These are phyloP conservation scores for Colletotrichum orbiculare DNA, from an alignment of 2,329 filamentous ascomycete species.

Conservation along the genomic window DNA sequence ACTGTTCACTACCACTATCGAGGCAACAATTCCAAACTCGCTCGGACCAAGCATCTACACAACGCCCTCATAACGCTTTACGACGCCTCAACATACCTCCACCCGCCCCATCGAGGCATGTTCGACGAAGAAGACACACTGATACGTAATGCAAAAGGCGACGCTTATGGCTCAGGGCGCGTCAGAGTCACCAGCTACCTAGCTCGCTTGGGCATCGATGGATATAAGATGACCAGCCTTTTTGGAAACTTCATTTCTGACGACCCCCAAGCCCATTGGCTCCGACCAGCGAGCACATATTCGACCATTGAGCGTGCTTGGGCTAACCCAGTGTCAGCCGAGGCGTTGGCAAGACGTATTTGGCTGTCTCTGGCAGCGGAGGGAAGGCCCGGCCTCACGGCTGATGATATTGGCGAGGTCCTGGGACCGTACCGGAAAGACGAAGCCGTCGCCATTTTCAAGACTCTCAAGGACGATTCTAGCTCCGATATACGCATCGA, in stretches of 20 bases:
- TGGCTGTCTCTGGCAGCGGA: constrained; percentile 44
- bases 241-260: constrained; percentile 43
- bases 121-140: constrained; percentile 41
- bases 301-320: constrained; percentile 42
- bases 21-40: constrained; percentile 36
- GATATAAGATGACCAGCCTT: constrained; percentile 40
- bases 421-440: constrained; percentile 41
- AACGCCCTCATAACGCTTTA: constrained; percentile 43
- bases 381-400: constrained; percentile 38
- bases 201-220: constrained; percentile 41
- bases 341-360: constrained; percentile 42
- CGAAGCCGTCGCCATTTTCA: constrained; percentile 40
- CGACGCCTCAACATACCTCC: constrained; percentile 41
- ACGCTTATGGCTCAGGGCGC: constrained; percentile 39
- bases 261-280: constrained; percentile 41
- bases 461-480: constrained; percentile 37
- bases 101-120: constrained; percentile 37
- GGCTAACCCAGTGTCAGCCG: constrained; percentile 41
- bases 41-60: constrained; percentile 40
- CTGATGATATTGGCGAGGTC: constrained; percentile 42
- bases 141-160: constrained; percentile 42
- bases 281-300: constrained; percentile 42
- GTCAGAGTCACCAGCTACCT: constrained; percentile 41
- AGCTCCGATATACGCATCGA: constrained; percentile 43
- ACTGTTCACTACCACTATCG: constrained; percentile 45